Evolutionary conservation across 306 rosid genomes (phyloP).

Genomic region (apple (Malus domestica)): DNA sequence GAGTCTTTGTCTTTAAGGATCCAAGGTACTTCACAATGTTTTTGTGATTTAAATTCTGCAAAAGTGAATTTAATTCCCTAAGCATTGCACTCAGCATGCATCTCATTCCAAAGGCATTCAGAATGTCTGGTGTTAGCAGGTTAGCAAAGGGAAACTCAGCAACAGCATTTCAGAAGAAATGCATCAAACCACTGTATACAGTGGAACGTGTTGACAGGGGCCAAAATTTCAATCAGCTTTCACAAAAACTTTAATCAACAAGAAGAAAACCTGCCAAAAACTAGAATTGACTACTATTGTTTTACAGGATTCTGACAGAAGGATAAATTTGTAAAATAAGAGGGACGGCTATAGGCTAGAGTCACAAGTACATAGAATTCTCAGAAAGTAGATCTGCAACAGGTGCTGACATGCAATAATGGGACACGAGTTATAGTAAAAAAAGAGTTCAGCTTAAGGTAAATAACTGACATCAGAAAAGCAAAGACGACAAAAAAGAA

Average conservation of each 20-base stretch:
- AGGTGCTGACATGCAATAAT: neutral
- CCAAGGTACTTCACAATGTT: conserved; percentile 99
- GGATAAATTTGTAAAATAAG: neutral
- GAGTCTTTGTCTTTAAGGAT: conserved; percentile 90
- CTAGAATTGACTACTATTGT: neutral
- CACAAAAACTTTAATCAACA: neutral
- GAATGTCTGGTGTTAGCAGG: neutral
- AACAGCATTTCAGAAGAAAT: conserved; percentile 1
- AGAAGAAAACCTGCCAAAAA: neutral
- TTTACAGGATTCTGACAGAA: neutral
- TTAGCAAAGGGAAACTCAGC: neutral
- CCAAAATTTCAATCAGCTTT: neutral
- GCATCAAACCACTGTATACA: neutral
- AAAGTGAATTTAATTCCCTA: conserved; percentile 18
- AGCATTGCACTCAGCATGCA: conserved; percentile 6
- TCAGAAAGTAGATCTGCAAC: conserved; percentile 15
- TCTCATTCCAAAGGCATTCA: neutral
- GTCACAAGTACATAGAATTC: neutral
- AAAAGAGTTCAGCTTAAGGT: conserved; percentile 7
- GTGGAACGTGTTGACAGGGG: neutral
- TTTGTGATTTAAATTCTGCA: conserved; percentile 97
- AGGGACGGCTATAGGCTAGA: neutral
- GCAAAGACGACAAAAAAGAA: conserved; percentile 9
- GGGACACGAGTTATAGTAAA: neutral
- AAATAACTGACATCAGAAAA: conserved; percentile 1